Evolutionary conservation across 768 basidiomycete genomes (phyloP).

Genomic region (Mrakia hoshinonis): DNA sequence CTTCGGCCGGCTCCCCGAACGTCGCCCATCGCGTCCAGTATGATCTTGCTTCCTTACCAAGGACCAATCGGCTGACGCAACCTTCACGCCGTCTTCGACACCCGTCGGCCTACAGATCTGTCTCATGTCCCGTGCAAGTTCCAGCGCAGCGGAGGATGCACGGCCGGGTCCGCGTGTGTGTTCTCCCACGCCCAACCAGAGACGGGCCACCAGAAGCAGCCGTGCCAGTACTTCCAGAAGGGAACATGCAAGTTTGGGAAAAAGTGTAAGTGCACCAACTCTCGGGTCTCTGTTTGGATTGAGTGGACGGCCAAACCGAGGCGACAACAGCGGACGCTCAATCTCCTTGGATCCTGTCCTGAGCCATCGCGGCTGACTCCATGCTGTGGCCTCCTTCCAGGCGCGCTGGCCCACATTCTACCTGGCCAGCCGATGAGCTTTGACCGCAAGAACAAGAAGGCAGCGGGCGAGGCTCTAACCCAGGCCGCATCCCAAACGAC

Average conservation of each 20-base stretch:
- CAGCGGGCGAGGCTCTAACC: neutral
- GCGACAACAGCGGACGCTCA: neutral
- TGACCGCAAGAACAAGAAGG: conserved; percentile 85
- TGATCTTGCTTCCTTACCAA: too few relatives aligned
- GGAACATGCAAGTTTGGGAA: conserved; percentile 70
- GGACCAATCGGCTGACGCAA: neutral
- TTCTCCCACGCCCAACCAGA: conserved; percentile 75
- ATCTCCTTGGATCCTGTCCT: neutral
- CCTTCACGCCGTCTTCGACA: too few relatives aligned
- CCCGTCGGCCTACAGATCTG: conserved; percentile 66
- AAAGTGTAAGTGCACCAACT: conserved; percentile 38
- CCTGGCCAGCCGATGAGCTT: conserved; percentile 90
- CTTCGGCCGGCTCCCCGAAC: too few relatives aligned
- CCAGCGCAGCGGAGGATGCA: conserved; percentile 84
- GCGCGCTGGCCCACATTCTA: conserved; percentile 85
- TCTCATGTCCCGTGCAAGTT: conserved; percentile 98
- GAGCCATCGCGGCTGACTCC: neutral
- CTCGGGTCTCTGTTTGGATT: neutral
- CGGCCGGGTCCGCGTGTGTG: conserved; percentile 87
- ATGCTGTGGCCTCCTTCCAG: conserved; percentile 42
- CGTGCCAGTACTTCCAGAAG: conserved; percentile 56
- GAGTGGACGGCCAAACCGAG: neutral
- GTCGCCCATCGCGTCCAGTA: too few relatives aligned
- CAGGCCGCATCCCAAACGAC: neutral
- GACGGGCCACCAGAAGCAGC: conserved; percentile 41